A percentile compares a stretch with the other conserved stretches of the same genome.
These are phyloP conservation scores for Paecilomyces fulvus DNA, from an alignment of 2,329 filamentous ascomycete species.

Conservation along the genomic window DNA sequence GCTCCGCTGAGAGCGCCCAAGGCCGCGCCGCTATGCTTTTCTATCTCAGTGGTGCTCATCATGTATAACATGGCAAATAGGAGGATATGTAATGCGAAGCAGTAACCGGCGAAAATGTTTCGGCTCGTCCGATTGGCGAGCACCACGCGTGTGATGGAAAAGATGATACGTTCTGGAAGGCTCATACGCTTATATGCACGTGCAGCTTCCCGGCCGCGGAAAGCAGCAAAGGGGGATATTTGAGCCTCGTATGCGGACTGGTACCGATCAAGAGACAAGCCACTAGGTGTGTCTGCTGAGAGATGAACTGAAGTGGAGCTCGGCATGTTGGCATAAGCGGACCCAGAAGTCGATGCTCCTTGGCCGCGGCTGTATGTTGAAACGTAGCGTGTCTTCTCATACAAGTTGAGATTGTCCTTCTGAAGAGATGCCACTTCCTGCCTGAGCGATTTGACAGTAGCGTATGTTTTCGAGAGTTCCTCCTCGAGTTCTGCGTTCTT, in stretches of 20 bases:
- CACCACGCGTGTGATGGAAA: constrained; percentile 83
- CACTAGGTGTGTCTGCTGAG: constrained; percentile 51
- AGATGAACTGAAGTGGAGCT: constrained; percentile 65
- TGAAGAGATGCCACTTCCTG: constrained; percentile 88
- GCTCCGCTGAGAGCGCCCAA: constrained; percentile 42
- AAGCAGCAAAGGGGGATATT: constrained; percentile 90
- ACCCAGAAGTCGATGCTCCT: constrained; percentile 54
- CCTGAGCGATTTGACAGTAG: constrained; percentile 72
- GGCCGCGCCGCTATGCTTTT: constrained; percentile 51
- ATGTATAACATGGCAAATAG: constrained; percentile 83
- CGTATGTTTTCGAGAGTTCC: constrained; percentile 77
- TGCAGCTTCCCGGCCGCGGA: constrained; percentile 85
- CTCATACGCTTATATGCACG: constrained; percentile 90
- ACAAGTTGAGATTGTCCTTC: constrained; percentile 90
- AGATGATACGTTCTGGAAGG: constrained; percentile 79
- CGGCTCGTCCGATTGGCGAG: constrained; percentile 82
- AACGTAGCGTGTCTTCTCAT: constrained; percentile 95
- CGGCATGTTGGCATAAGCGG: constrained; percentile 54
- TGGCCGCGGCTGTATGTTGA: constrained; percentile 78
- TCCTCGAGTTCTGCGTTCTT: constrained; percentile 84
- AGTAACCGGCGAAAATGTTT: constrained; percentile 90
- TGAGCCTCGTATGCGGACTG: constrained; percentile 89
- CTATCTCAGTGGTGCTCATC: constrained; percentile 62
- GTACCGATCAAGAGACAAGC: constrained; percentile 72
- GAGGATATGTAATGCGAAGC: constrained; percentile 76